Evolutionary conservation across 768 basidiomycete species (phyloP), one percentile per base, ranked within the genome.

Genomic region (Peribolospora baueri): DNA sequence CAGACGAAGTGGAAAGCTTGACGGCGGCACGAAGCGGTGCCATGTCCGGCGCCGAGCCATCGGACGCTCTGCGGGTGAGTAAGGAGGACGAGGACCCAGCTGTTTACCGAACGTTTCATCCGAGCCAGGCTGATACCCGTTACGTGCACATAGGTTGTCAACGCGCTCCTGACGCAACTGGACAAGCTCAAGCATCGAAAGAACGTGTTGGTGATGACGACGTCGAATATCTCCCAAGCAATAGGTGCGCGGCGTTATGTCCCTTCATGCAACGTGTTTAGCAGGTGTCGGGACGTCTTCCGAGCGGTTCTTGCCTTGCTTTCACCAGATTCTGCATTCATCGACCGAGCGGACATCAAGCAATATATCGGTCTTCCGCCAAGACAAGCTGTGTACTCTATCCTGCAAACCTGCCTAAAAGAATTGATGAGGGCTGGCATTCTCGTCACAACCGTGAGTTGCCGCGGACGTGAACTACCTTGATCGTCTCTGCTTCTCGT

Each of bases 1-100:
- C 61, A 93, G 90, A 95, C 67, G 91, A 98, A 68, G 91, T 98
- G 1, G 93, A 98, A 66, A 85, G 82, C 5, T 66, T 98, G 59
- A 97, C 93, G 4, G 85, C 88, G 46, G 91, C 93, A 2, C 74
- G 93, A 66, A 85, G 85, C 6, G 85, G 85, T 36, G 87, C 90
- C 0, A 84, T 91, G 79, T 80, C 82, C 14, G 91, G 91, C 3
- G 90, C 83, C 14, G 93, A 98, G 66, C 93, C 93, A 3, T 83
- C 83, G 3, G 93, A 98, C 65, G 90, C 88, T 9, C 67, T 98
- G 40, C 72, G 91, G 53, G 90, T 87, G 62, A 51, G 77, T 64
- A 25, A 36, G 25, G 25, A 25, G 25, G 25, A 25, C 25, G 25
- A 25, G 25, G 25, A 25, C 25, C 25, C 25, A 25, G 25, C 25